phyloP scores from a whole-genome alignment of 352 stramenopile genomes.

The Phytopythium boreale region DNA sequence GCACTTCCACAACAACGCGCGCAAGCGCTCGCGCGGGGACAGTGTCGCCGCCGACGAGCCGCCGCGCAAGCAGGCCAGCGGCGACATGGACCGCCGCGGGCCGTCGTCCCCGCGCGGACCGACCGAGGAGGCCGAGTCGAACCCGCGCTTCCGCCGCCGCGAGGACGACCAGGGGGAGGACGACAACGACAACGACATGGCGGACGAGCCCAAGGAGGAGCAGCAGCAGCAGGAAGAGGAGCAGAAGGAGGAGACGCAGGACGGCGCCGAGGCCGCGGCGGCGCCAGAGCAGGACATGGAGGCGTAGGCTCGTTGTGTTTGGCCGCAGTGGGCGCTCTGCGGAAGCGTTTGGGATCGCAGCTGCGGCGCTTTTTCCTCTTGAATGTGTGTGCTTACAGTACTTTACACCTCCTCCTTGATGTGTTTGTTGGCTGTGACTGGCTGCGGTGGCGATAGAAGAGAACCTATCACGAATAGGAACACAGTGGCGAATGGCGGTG shows the following conservation, averaged over 20 bases:
- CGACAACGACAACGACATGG: conserved; percentile 13
- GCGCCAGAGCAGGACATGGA: conserved; percentile 8
- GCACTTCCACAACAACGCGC: conserved; percentile 15
- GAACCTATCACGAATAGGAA: no score
- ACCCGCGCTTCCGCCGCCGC: conserved; percentile 60
- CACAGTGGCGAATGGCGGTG: no score
- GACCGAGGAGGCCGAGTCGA: conserved; percentile 22
- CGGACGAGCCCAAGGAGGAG: conserved; percentile 3
- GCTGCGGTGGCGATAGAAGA: no score
- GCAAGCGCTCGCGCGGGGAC: conserved; percentile 61
- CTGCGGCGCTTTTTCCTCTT: no score
- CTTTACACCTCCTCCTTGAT: no score
- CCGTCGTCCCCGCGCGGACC: not conserved
- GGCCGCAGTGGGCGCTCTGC: no score
- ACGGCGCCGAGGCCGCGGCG: not conserved
- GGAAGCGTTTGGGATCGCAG: no score
- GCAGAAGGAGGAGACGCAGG: not conserved
- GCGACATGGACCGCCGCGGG: conserved; percentile 17
- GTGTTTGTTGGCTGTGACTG: no score
- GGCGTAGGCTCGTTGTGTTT: not conserved
- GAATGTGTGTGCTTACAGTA: no score
- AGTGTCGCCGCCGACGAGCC: conserved; percentile 42
- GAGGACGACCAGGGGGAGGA: conserved; percentile 32
- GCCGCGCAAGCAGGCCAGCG: conserved; percentile 26
- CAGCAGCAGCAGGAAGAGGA: not conserved